phyloP scores from a whole-genome alignment of 768 basidiomycete genomes.

The Dioszegia hungarica region DNA sequence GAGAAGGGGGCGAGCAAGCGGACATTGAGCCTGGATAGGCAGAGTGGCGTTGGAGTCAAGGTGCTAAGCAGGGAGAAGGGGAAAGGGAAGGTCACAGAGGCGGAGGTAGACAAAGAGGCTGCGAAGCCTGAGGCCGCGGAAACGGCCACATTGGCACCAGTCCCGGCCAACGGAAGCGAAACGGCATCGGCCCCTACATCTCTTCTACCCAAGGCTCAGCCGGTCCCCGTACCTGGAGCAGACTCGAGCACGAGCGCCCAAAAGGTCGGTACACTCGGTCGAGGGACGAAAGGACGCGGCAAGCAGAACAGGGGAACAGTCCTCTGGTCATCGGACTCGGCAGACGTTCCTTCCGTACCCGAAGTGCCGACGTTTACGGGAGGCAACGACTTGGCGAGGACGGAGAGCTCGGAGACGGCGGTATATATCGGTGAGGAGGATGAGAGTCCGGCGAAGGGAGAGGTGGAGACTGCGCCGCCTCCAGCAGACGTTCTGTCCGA shows the following conservation, averaged over 20 bases:
- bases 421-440: not conserved
- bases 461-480: not conserved
- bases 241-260: not conserved
- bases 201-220: not conserved
- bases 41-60: conserved; percentile 5
- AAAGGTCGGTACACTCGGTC: conserved; percentile 9
- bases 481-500: not conserved
- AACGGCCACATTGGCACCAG: not conserved
- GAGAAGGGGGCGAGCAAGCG: conserved; percentile 3
- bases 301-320: conserved; percentile 34
- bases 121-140: not conserved
- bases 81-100: not conserved
- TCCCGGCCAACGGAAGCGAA: not conserved
- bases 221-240: too few relatives aligned
- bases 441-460: not conserved
- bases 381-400: not conserved
- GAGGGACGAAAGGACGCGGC: conserved; percentile 31
- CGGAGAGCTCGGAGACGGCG: not conserved
- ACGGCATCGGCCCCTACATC: not conserved
- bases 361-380: not conserved
- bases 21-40: conserved; percentile 7
- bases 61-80: not conserved
- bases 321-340: conserved; percentile 24
- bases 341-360: not conserved
- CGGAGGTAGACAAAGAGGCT: not conserved